A percentile compares a stretch with the other conserved stretches of the same genome.
Evolutionary conservation across 2,329 filamentous ascomycete species (phyloP).

Genomic region (Helminthosporium solani): DNA sequence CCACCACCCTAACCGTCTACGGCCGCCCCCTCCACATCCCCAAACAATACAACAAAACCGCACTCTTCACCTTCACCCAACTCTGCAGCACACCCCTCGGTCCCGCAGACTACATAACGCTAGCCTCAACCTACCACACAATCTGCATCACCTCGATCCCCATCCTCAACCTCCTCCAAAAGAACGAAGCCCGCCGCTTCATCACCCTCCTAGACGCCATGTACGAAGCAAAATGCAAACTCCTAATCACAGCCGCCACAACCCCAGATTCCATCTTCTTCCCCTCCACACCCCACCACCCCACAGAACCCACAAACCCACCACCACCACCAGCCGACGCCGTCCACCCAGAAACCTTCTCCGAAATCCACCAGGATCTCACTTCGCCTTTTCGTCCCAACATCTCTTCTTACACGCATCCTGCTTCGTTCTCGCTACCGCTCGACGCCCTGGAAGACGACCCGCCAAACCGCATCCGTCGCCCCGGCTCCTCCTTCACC

Average conservation of each 20-base stretch:
- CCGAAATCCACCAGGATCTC: constrained; percentile 77
- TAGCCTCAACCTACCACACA: constrained; percentile 78
- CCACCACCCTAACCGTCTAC: constrained; percentile 57
- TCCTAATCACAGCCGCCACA: constrained; percentile 66
- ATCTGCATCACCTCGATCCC: constrained; percentile 72
- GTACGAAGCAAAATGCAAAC: constrained; percentile 78
- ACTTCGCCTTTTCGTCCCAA: constrained; percentile 78
- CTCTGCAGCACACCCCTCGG: constrained; percentile 67
- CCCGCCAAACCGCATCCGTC: constrained; percentile 46
- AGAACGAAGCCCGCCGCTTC: constrained; percentile 78
- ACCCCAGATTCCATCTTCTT: constrained; percentile 78
- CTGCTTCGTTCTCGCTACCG: constrained; percentile 42
- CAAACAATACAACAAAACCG: constrained; percentile 57
- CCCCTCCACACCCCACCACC: constrained; percentile 45
- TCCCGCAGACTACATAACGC: constrained; percentile 78
- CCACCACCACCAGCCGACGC: no score
- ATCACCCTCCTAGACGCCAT: constrained; percentile 75
- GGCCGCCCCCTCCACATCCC: constrained; percentile 64
- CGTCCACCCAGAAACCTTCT: constrained; percentile 64
- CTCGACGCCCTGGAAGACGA: constrained; percentile 53
- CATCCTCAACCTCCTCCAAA: constrained; percentile 64
- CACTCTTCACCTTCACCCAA: constrained; percentile 67
- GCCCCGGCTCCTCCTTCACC: constrained; percentile 23
- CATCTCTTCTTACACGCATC: constrained; percentile 61
- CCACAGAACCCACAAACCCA: constrained; percentile 4